phyloP scores from a whole-genome alignment of 495 filamentous ascomycete species.

The Aspergillus cavernicola region DNA sequence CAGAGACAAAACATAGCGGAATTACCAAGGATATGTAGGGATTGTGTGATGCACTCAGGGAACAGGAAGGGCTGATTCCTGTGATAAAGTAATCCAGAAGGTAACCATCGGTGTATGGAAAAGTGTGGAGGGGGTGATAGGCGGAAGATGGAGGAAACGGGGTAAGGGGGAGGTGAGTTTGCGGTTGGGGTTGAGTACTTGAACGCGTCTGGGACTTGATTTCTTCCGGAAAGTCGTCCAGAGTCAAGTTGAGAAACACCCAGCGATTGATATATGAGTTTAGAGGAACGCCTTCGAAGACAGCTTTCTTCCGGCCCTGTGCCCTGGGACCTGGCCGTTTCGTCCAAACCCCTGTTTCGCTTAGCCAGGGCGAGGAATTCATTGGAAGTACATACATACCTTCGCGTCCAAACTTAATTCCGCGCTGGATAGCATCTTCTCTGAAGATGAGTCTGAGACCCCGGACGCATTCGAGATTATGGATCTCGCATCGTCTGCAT shows the following conservation, averaged over 20 bases:
- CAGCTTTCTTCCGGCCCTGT: neutral
- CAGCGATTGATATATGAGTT: slow-evolving; percentile 12
- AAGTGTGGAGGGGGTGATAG: slow-evolving; percentile 9
- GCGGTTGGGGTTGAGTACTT: neutral
- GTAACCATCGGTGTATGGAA: slow-evolving; percentile 10
- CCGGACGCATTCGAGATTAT: slow-evolving; percentile 10
- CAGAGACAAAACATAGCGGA: slow-evolving; percentile 10
- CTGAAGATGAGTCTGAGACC: slow-evolving; percentile 17
- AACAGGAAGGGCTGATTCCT: slow-evolving; percentile 16
- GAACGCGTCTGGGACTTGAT: neutral
- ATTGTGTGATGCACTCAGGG: slow-evolving; percentile 14
- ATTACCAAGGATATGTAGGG: slow-evolving; percentile 19
- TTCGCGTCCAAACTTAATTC: slow-evolving; percentile 17
- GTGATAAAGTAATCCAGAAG: slow-evolving; percentile 23
- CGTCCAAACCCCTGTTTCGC: neutral
- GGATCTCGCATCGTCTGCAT: slow-evolving; percentile 15
- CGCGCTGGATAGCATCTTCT: slow-evolving; percentile 22
- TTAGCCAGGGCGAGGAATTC: neutral
- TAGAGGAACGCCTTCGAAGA: slow-evolving; percentile 12
- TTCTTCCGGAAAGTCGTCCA: neutral
- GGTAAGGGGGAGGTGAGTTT: neutral
- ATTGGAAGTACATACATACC: slow-evolving; percentile 5
- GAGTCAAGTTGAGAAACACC: slow-evolving; percentile 17
- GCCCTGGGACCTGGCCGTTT: neutral
- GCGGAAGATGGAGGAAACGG: neutral